Base-by-base conservation (phyloP, 1,139 yeast species). In the Eremothecium gossypii region DNA sequence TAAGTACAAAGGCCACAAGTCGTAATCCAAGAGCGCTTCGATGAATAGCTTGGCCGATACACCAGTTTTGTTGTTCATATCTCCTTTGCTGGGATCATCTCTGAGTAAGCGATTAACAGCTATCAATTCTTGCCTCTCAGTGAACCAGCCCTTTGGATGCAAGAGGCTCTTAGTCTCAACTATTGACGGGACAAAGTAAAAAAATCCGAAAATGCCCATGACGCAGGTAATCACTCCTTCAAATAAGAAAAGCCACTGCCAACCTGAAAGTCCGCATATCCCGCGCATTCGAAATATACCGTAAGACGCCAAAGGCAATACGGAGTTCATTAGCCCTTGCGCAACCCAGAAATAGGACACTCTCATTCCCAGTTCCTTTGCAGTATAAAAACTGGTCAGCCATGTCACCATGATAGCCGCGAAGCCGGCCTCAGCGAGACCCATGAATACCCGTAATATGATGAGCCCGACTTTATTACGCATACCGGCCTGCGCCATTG, bases 1-100 rank as follows among this genome's bases (percentile, higher is more conserved):
- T 8, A 68, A 45, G 49, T 74, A 75, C 10, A 79, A 53, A 2
- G 83, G 83, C 73, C 76, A 71, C 45, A 77, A 55, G 54, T 77
- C 79, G 49, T 67, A 74, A 54, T 79, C 83, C 8, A 52, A 40
- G 8, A 77, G 45, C 4, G 78, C 64, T 34, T 58, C 57, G 52
- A 64, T 52, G 30, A 77, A 55, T 41, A 67, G 67, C 41, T 52
- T 64, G 28, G 63, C 58, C 5, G 68, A 58, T 9, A 79, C 63
- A 1, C 77, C 76, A 51, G 78, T 76, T 47, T 84, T 64, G 51
- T 79, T 79, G 56, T 77, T 71, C 83, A 78, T 78, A 46, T 73
- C 79, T 11, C 83, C 82, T 61, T 79, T 79, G 5, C 74, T 61
- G 4, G 84, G 83, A 50, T 79, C 85, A 51, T 79, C 83, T 48